A percentile compares a stretch with the other conserved stretches of the same genome.
Evolutionary conservation across 1,139 yeast species (phyloP).

Genomic region (Candida sp.): DNA sequence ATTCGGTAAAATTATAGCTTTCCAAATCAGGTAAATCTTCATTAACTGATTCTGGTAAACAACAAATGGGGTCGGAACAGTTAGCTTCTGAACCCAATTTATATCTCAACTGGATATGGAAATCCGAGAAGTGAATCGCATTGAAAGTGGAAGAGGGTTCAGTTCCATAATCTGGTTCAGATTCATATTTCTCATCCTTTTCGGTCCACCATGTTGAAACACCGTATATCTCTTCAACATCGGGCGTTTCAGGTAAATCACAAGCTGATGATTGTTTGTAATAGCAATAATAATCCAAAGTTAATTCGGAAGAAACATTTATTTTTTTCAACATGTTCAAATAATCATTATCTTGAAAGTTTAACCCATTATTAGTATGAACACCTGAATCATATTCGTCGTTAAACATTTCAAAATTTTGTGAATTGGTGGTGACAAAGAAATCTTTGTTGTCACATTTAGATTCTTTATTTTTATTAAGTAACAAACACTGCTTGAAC

Average conservation of each 20-base stretch:
- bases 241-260: slow-evolving; percentile 45
- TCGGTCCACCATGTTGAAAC: slow-evolving; percentile 38
- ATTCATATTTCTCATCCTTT: slow-evolving; percentile 25
- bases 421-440: slow-evolving; percentile 33
- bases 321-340: slow-evolving; percentile 32
- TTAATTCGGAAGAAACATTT: slow-evolving; percentile 34
- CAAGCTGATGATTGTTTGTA: slow-evolving; percentile 38
- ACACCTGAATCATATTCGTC: slow-evolving; percentile 21
- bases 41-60: slow-evolving; percentile 27
- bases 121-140: slow-evolving; percentile 27
- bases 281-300: slow-evolving; percentile 46
- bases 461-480: slow-evolving; percentile 25
- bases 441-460: slow-evolving; percentile 36
- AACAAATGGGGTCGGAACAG: slow-evolving; percentile 26
- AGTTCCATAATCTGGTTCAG: slow-evolving; percentile 23
- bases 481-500: slow-evolving; percentile 32
- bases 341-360: slow-evolving; percentile 39
- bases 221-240: slow-evolving; percentile 29
- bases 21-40: slow-evolving; percentile 20
- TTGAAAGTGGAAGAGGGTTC: slow-evolving; percentile 17
- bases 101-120: slow-evolving; percentile 23
- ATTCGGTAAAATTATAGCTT: slow-evolving; percentile 31
- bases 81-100: slow-evolving; percentile 23
- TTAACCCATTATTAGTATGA: slow-evolving; percentile 19
- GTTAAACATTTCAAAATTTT: slow-evolving; percentile 14